Base-by-base conservation (phyloP, 345 rosid species). In the Theobroma cacao region DNA sequence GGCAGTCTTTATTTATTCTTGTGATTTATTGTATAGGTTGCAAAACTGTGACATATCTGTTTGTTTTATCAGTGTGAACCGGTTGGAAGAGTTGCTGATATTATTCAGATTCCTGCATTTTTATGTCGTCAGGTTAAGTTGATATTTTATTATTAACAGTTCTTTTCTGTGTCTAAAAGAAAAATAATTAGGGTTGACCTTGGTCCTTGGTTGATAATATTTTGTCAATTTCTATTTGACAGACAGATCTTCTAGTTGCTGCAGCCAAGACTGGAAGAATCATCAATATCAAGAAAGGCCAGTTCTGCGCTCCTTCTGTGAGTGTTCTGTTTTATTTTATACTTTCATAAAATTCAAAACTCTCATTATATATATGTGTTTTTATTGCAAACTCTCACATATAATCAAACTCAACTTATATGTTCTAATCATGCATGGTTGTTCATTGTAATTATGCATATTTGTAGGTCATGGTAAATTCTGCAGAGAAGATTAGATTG, bases 221-320 rank as follows among this genome's bases (percentile, higher is more conserved):
- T 50, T 64, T 38, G 26, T 15, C 7, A 11, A 45, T 77, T 55
- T 55, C 79, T 43, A 41, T 53, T 78, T 79, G 80, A 74, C 91
- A 96, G 98, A 96, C 99, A 68, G 97, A 96, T 88, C 97, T 96
- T 80, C 91, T 96, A 81, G 98, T 92, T 66, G 95, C 95, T 48
- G 97, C 98, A 50, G 99, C 99, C 48, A 88, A 89, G 87, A 96
- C 98, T 2, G 99, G 97, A 47, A 96, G 87, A 83, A 96, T 96
- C 61, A 90, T 96, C 76, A 92, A 94, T 85, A 92, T 94, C 50
- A 96, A 96, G 84, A 96, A 96, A 80, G 99, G 99, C 74, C 98
- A 96, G 68, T 96, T 96, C 43, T 96, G 98, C 89, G 94, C 95
- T 87, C 85, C 99, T 77, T 85, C 92, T 41, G 98, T 96, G 79